Evolutionary conservation across 2,329 filamentous ascomycete species (phyloP), one percentile per base, ranked within the genome.

Genomic region (Elsinoe perseae): DNA sequence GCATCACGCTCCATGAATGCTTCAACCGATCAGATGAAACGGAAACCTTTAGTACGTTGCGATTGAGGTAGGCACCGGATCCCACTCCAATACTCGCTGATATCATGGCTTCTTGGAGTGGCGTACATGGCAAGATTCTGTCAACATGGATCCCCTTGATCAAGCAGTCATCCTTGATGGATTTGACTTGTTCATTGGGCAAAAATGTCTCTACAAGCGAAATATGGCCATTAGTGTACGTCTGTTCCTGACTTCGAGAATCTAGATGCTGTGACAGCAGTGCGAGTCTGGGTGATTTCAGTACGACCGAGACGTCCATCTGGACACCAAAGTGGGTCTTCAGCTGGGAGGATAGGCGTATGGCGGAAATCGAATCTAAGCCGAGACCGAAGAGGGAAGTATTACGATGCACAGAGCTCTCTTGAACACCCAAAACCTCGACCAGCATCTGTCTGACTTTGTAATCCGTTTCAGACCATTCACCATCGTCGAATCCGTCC

Each of bases 21-120:
- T 74, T 75, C 50, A 95, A 73, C 0, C 64, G 69, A 0, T 70
- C 62, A 0, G 80, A 58, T 30, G 82, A 69, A 1, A 76, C 73
- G 3, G 69, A 70, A 5, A 95, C 66, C 4, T 77, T 74, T 59
- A 95, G 80, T 0, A 85, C 69, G 56, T 88, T 81, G 48, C 80
- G 80, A 66, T 95, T 95, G 64, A 80, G 82, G 66, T 95, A 95
- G 1, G 82, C 76, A 1, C 71, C 70, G 9, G 72, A 68, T 1
- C 69, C 69, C 2, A 60, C 74, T 63, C 71, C 71, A 3, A 68
- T 62, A 23, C 71, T 71, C 7, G 81, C 80, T 2, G 83, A 84
- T 0, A 95, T 75, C 89, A 95, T 95, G 0, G 85, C 86, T 72
- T 95, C 87, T 68, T 96, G 91, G 0, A 96, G 73, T 0, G 90